These are phyloP conservation scores for Leucaena leucocephala DNA, from an alignment of 306 rosid genomes.

Conservation along the genomic window DNA sequence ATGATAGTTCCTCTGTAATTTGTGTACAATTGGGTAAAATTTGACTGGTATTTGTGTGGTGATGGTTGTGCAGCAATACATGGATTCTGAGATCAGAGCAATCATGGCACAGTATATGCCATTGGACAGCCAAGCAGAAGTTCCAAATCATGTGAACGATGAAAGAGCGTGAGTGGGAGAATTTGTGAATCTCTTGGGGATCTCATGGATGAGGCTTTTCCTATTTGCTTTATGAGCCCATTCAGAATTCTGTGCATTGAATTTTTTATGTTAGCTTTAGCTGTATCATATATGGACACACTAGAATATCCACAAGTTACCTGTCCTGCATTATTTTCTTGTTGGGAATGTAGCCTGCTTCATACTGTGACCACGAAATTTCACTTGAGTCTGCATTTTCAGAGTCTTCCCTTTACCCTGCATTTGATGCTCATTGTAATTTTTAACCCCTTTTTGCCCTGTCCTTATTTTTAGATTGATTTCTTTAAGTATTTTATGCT, in stretches of 20 bases:
- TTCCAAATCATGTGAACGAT: slow-evolving; percentile 65
- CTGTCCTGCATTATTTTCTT: slow-evolving; percentile 19
- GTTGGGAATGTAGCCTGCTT: slow-evolving; percentile 37
- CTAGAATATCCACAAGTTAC: slow-evolving; percentile 11
- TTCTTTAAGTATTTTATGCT: neutral
- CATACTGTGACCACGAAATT: slow-evolving; percentile 3
- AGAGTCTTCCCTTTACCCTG: neutral
- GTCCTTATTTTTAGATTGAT: neutral
- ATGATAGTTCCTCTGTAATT: neutral
- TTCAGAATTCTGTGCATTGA: slow-evolving; percentile 53
- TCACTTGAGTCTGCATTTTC: neutral
- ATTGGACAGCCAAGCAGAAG: slow-evolving; percentile 89
- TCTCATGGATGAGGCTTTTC: slow-evolving; percentile 42
- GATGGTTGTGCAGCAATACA: slow-evolving; percentile 76
- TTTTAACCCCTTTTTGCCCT: neutral
- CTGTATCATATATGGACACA: slow-evolving; percentile 35
- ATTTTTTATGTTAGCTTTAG: slow-evolving; percentile 42
- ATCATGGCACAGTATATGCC: slow-evolving; percentile 99
- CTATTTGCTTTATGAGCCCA: slow-evolving; percentile 35
- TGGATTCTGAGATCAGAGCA: slow-evolving; percentile 99
- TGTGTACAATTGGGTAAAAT: slow-evolving; percentile 1
- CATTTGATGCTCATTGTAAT: neutral
- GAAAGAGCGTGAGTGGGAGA: slow-evolving; percentile 57
- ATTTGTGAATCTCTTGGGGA: slow-evolving; percentile 17
- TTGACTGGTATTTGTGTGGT: slow-evolving; percentile 18